Evolutionary conservation across 306 rosid genomes (phyloP).

Genomic region (Albizia julibrissin): DNA sequence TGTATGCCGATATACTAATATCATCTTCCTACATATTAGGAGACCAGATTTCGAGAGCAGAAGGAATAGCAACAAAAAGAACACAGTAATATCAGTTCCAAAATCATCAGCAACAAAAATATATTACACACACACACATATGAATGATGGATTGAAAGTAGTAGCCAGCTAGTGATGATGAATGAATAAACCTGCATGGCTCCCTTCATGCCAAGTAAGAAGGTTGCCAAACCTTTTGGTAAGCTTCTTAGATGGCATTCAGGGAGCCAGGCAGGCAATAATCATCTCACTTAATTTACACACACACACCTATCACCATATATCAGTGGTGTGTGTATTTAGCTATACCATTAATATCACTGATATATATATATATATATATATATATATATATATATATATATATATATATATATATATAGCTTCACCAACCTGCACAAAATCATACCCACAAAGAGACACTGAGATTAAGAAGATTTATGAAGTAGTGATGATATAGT

Average conservation of each 20-base stretch:
- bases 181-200: conserved; percentile 55
- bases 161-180: too few relatives aligned
- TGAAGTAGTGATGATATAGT: neutral
- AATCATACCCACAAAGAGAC: neutral
- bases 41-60: neutral
- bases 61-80: neutral
- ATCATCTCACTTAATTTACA: neutral
- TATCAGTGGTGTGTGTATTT: too few relatives aligned
- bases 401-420: too few relatives aligned
- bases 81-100: neutral
- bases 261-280: conserved; percentile 80
- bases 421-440: neutral
- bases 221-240: conserved; percentile 42
- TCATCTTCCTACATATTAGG: neutral
- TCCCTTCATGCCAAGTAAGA: conserved; percentile 73
- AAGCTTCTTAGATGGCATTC: conserved; percentile 77
- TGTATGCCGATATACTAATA: neutral
- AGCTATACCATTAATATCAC: too few relatives aligned
- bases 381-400: too few relatives aligned
- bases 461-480: neutral
- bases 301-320: too few relatives aligned
- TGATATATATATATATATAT: too few relatives aligned
- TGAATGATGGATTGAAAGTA: too few relatives aligned
- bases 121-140: neutral
- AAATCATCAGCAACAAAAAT: neutral